Base-by-base conservation (phyloP, 2,329 filamentous ascomycete species). In the Neonectria coccinea region DNA sequence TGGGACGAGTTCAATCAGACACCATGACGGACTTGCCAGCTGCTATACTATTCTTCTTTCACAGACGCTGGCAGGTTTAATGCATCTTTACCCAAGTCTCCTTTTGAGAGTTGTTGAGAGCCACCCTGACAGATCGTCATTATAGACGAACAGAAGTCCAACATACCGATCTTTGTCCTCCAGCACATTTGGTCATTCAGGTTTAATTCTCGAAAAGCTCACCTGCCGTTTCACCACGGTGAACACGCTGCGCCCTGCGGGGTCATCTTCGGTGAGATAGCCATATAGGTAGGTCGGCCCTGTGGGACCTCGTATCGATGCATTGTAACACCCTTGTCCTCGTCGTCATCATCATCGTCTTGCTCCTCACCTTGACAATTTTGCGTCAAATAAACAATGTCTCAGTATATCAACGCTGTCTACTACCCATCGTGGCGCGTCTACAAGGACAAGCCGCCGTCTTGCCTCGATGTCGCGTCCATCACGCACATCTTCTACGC, bases 381-480 rank as follows among this genome's bases (percentile, higher is more conserved):
- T 18, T 51, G 16, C 48, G 5, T 51, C 16, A 51, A 33, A 11
- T 25, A 56, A 62, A 55, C 18, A 66, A 61, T 73, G 69, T 42
- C 70, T 4, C 56, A 62, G 36, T 70, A 73, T 53, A 73, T 74
- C 56, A 81, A 81, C 51, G 79, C 78, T 14, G 79, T 89, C 1
- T 91, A 91, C 77, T 91, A 90, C 75, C 88, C 89, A 5, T 90
- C 88, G 68, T 91, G 88, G 88, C 81, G 84, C 60, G 83, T 89
- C 61, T 90, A 90, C 78, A 83, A 83, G 64, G 81, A 85, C 58
- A 85, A 86, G 59, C 83, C 86, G n/a, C 89, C 89, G 0, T 88
- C 86, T 0, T 84, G 82, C 5, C 74, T 91, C 57, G 84, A 86
- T 58, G 77, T 86, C 67, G 80, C 83, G 42, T 83, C 83, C 59